phyloP scores from a whole-genome alignment of 1,139 yeast species.

The Ashbya aceris region DNA sequence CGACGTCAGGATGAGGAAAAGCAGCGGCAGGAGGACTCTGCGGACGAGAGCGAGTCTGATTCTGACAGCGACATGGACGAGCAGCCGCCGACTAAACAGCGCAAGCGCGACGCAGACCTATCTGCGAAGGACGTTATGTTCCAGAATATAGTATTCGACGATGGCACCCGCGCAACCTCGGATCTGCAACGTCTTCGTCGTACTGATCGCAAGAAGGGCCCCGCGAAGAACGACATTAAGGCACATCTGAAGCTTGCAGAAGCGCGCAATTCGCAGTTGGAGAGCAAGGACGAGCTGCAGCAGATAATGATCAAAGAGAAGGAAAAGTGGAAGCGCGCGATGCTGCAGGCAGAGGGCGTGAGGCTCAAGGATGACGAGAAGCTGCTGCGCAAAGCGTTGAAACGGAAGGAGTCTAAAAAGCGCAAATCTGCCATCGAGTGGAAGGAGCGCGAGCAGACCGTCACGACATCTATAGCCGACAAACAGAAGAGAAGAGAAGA shows the following conservation, averaged over 20 bases:
- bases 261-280: slow-evolving; percentile 57
- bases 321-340: slow-evolving; percentile 74
- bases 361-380: slow-evolving; percentile 87
- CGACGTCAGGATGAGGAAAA: slow-evolving; percentile 34
- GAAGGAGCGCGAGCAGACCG: slow-evolving; percentile 76
- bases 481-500: slow-evolving; percentile 82
- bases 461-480: slow-evolving; percentile 63
- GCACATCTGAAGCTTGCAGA: slow-evolving; percentile 76
- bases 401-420: slow-evolving; percentile 71
- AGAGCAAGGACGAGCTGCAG: slow-evolving; percentile 53
- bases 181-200: slow-evolving; percentile 59
- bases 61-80: slow-evolving; percentile 36
- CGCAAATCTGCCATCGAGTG: slow-evolving; percentile 77
- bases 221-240: slow-evolving; percentile 73
- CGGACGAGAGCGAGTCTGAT: slow-evolving; percentile 33
- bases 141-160: slow-evolving; percentile 75
- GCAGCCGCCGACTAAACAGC: slow-evolving; percentile 30
- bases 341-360: slow-evolving; percentile 81
- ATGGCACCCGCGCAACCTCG: slow-evolving; percentile 74
- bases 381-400: slow-evolving; percentile 74
- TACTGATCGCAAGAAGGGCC: slow-evolving; percentile 54
- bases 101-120: slow-evolving; percentile 32
- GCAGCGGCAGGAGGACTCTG: slow-evolving; percentile 35
- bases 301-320: slow-evolving; percentile 55
- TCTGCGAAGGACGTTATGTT: slow-evolving; percentile 44